Evolutionary conservation across 495 filamentous ascomycete genomes (phyloP).

Genomic region (Achaetomiella virescens): DNA sequence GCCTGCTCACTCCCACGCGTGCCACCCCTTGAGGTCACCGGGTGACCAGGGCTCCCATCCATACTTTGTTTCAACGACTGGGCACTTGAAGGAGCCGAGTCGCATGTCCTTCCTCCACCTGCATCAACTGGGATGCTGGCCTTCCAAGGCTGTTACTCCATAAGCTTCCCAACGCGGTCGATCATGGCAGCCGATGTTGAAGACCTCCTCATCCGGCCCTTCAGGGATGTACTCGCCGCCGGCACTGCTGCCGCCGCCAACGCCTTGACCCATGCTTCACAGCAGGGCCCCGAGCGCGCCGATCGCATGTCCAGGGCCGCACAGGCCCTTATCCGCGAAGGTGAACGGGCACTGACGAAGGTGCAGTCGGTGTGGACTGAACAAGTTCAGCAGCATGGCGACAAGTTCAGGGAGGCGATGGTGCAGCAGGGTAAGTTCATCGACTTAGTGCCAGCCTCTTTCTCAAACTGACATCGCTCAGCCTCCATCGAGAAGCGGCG

Average conservation of each 20-base stretch:
- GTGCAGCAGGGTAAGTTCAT: constrained; percentile 29
- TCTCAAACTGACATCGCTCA: not conserved
- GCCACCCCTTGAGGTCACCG: not conserved
- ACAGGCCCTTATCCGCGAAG: constrained; percentile 28
- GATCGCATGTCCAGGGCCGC: constrained; percentile 27
- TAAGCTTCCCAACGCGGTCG: not conserved
- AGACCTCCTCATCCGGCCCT: constrained; percentile 34
- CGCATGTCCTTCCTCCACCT: no score
- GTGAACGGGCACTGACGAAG: constrained; percentile 30
- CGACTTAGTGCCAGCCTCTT: not conserved
- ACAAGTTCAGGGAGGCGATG: constrained; percentile 30
- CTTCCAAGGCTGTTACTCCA: no score
- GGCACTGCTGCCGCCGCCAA: constrained; percentile 31
- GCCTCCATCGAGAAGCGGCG: constrained; percentile 28
- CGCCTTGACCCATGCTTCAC: constrained; percentile 19
- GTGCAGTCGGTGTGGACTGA: constrained; percentile 32
- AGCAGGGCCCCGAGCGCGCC: constrained; percentile 8
- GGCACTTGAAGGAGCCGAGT: no score
- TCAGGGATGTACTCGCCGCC: constrained; percentile 31
- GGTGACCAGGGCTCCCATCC: not conserved
- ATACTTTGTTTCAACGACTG: no score
- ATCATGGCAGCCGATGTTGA: constrained; percentile 32
- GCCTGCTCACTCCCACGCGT: not conserved
- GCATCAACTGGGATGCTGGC: no score
- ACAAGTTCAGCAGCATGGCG: constrained; percentile 30